These are phyloP conservation scores for Colletotrichum tanaceti DNA, from an alignment of 2,329 filamentous ascomycete genomes.

Conservation along the genomic window DNA sequence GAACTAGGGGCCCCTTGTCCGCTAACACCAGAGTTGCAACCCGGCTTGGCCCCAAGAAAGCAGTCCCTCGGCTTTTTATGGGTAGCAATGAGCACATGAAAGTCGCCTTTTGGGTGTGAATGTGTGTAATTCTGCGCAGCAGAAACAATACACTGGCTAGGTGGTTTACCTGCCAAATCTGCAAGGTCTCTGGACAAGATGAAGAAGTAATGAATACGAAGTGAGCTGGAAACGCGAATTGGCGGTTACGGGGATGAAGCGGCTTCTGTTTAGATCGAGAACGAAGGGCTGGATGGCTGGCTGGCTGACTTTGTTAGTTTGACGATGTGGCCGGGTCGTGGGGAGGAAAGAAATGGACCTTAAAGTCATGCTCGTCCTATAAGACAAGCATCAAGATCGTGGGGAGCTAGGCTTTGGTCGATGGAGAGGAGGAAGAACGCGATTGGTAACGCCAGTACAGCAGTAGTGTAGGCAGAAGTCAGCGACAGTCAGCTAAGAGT, in stretches of 20 bases:
- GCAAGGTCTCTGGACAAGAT: not conserved
- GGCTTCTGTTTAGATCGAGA: not conserved
- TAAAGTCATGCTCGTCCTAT: constrained; percentile 1
- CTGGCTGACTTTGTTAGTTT: not conserved
- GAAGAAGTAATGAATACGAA: constrained; percentile 1
- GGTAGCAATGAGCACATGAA: constrained; percentile 39
- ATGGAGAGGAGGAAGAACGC: constrained; percentile 2
- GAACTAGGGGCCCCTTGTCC: constrained; percentile 33
- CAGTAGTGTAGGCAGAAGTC: too few relatives aligned
- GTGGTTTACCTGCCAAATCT: constrained; percentile 16
- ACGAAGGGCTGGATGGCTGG: constrained; percentile 16
- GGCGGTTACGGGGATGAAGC: constrained; percentile 5
- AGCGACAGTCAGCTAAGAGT: too few relatives aligned
- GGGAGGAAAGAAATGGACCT: not conserved
- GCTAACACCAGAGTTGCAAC: constrained; percentile 34
- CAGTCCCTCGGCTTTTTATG: constrained; percentile 41
- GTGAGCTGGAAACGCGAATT: constrained; percentile 4
- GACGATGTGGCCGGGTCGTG: not conserved
- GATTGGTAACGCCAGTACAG: too few relatives aligned
- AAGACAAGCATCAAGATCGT: constrained; percentile 24
- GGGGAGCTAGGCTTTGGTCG: not conserved
- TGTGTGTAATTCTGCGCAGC: constrained; percentile 1
- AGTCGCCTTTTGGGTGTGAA: constrained; percentile 22
- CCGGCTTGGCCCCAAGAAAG: constrained; percentile 22
- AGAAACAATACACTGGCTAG: constrained; percentile 16